Evolutionary conservation across 2,329 filamentous ascomycete species (phyloP).

Genomic region (Phyllosticta citrichinensis): DNA sequence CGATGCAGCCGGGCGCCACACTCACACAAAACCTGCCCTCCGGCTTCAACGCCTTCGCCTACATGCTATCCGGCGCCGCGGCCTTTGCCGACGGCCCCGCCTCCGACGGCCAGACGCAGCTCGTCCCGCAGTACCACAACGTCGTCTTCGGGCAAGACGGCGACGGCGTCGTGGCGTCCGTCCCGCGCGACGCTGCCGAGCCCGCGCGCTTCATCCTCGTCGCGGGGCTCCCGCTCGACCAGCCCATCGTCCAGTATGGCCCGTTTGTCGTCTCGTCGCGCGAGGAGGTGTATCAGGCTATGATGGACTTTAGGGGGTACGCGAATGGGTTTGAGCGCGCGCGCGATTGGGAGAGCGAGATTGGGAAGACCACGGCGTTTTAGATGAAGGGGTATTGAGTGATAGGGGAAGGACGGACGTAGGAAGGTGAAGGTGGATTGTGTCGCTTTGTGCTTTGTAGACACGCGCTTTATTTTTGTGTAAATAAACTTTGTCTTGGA

Average conservation of each 20-base stretch:
- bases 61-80: conserved; percentile 66
- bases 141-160: conserved; percentile 77
- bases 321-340: conserved; percentile 26
- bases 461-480: too few species aligned
- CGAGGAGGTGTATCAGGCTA: conserved; percentile 76
- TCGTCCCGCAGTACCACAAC: conserved; percentile 67
- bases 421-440: too few species aligned
- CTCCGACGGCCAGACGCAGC: conserved; percentile 20
- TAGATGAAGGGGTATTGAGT: not conserved
- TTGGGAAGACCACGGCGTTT: conserved; percentile 62
- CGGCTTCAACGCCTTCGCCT: conserved; percentile 85
- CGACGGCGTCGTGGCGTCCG: conserved; percentile 62
- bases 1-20: conserved; percentile 66
- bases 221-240: conserved; percentile 63
- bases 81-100: conserved; percentile 46
- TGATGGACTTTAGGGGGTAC: conserved; percentile 35
- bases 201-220: conserved; percentile 56
- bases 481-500: too few species aligned
- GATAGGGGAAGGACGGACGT: too few species aligned
- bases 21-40: conserved; percentile 65
- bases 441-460: too few species aligned
- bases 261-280: conserved; percentile 51
- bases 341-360: conserved; percentile 66
- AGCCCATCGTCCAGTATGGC: conserved; percentile 31
- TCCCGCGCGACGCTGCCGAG: conserved; percentile 54